Base-by-base conservation (phyloP, 306 rosid species). In the Sophora flavescens region DNA sequence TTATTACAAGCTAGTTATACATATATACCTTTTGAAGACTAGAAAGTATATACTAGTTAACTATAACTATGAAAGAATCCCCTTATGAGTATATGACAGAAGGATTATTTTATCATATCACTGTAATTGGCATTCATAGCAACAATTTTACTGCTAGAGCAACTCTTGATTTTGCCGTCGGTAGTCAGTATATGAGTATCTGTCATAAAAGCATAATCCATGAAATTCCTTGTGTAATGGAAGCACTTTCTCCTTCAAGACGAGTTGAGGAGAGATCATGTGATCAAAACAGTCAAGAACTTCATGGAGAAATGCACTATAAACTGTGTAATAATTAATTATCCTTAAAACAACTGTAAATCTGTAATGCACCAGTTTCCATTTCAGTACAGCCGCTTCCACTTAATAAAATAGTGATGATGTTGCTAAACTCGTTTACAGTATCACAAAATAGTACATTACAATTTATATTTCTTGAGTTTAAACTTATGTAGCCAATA, bases 241-340 rank as follows among this genome's bases (percentile, higher is more conserved):
- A 67, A 80, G 50, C 26, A 57, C 26, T 47, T 18, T 6, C 41
- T 78, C 64, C 73, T 36, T 47, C 39, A 78, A 17, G 81, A 81
- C 13, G 32, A 36, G 26, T 50, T 35, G 36, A 68, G 63, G 16
- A 47, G 15, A 38, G 52, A 42, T 62, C 35, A 51, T 47, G 42
- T 14, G 22, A 15, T 59, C 14, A 66, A 53, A 54, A 76, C 48
- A 64, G 42, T 53, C n/a, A 59, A 69, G 68, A 39, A 13, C 35
- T 14, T 26, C n/a, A 5, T 17, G 22, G 16, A 18, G 51, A 38
- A 47, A 30, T 15, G 38, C 8, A 79, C 72, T 8, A 14, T n/a
- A 2, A 47, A 59, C 48, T 2, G 53, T 16, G 17, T 15, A 51
- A 45, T 6, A 35, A 68, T 10, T 22, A 67, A 47, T 38, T 59